Percentiles rank a stretch among this genome's conserved stretches.
Evolutionary conservation across 805 yeast species (phyloP).

Genomic region (Isabelozyma heimii): DNA sequence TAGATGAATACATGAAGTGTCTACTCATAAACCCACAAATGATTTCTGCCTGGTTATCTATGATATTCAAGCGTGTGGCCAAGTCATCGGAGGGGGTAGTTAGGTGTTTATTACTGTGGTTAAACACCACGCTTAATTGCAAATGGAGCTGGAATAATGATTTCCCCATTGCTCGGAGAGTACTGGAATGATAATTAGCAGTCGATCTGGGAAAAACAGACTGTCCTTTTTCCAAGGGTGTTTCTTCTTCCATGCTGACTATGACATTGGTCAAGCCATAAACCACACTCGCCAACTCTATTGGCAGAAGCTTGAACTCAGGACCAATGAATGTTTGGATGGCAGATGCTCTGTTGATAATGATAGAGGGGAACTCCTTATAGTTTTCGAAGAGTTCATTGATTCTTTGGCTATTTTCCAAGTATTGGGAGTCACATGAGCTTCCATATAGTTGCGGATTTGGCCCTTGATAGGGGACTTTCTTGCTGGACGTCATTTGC

Average conservation of each 20-base stretch:
- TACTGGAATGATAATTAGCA: constrained; percentile 12
- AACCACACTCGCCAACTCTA: constrained; percentile 24
- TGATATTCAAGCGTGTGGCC: constrained; percentile 16
- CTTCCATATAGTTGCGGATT: neutral
- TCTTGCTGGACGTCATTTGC: constrained; percentile 8
- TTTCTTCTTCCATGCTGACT: neutral
- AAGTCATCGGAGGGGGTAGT: constrained; percentile 28
- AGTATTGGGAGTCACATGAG: neutral
- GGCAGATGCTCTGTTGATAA: constrained; percentile 11
- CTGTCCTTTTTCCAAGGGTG: neutral
- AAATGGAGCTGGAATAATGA: constrained; percentile 19
- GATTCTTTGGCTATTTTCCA: constrained; percentile 3
- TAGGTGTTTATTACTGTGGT: constrained; percentile 22
- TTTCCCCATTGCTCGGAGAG: constrained; percentile 26
- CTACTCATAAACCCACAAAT: constrained; percentile 31
- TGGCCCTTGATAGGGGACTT: constrained; percentile 9
- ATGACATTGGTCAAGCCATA: constrained; percentile 28
- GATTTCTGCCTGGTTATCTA: constrained; percentile 15
- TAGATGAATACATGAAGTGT: constrained; percentile 20
- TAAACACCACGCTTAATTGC: constrained; percentile 24
- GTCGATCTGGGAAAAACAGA: neutral
- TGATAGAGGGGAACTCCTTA: constrained; percentile 4
- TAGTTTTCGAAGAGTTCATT: constrained; percentile 8
- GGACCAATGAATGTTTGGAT: constrained; percentile 24
- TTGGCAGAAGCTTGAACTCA: constrained; percentile 18